Evolutionary conservation across 2,329 filamentous ascomycete species (phyloP).

Genomic region (Xylaria sp.): DNA sequence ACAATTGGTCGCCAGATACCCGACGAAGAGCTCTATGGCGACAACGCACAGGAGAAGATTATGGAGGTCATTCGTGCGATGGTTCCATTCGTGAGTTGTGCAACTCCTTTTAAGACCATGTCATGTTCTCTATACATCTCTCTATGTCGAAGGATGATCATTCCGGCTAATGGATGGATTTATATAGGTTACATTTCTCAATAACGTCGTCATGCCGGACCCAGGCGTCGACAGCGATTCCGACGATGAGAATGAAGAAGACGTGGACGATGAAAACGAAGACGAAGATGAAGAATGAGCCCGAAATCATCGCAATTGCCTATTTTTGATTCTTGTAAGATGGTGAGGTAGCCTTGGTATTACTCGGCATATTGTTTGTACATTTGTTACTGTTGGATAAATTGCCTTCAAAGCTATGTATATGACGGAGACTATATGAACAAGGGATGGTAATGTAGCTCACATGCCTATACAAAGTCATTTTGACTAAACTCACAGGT

Average conservation of each 20-base stretch:
- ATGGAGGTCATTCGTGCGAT: conserved; percentile 73
- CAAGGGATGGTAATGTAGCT: neutral
- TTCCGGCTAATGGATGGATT: neutral
- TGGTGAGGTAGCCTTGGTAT: neutral
- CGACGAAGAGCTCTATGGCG: conserved; percentile 72
- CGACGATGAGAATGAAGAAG: conserved; percentile 45
- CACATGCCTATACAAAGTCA: neutral
- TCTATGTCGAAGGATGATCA: neutral
- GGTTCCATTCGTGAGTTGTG: conserved; percentile 79
- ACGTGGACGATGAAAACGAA: conserved; percentile 28
- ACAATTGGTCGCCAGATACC: conserved; percentile 75
- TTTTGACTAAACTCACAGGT: neutral
- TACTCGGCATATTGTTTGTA: neutral
- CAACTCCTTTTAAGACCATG: conserved; percentile 33
- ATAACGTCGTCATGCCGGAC: conserved; percentile 80
- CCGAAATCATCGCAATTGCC: neutral
- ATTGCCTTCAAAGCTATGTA: neutral
- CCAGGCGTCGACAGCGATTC: conserved; percentile 58
- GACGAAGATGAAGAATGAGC: conserved; percentile 23
- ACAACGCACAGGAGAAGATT: conserved; percentile 73
- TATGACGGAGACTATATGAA: neutral
- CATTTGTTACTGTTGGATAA: neutral
- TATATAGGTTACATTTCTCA: conserved; percentile 74
- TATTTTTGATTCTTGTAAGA: neutral
- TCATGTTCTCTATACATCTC: neutral